Conservation (phyloP, 192 early-diverging fungal genomes). For the Gamsiella multidivaricata region DNA sequence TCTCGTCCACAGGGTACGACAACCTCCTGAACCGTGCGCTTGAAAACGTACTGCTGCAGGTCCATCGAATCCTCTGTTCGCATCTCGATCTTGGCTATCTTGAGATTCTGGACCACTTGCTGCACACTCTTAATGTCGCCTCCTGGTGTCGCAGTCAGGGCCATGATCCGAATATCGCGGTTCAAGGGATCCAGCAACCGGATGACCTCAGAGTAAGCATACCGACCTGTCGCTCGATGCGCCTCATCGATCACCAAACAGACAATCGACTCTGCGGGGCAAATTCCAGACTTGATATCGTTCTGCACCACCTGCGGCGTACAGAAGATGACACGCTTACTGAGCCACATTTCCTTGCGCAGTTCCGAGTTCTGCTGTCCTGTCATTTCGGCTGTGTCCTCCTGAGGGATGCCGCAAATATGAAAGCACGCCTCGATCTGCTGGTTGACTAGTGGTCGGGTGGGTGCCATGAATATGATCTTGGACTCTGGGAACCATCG, state of each 20-base stretch:
- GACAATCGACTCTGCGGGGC: slow-evolving; percentile 71
- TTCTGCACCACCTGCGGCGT: slow-evolving; percentile 92
- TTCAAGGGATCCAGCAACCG: slow-evolving; percentile 61
- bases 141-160: slow-evolving; percentile 90
- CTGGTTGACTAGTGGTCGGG: slow-evolving; percentile 90
- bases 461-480: slow-evolving; percentile 93
- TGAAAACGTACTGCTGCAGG: slow-evolving; percentile 77
- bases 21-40: slow-evolving; percentile 72
- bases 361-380: slow-evolving; percentile 61
- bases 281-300: slow-evolving; percentile 76
- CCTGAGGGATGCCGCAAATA: slow-evolving; percentile 80
- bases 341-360: slow-evolving; percentile 69
- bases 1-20: slow-evolving; percentile 70
- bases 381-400: slow-evolving; percentile 72
- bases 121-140: slow-evolving; percentile 76
- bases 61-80: slow-evolving; percentile 92
- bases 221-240: slow-evolving; percentile 86
- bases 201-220: slow-evolving; percentile 85
- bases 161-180: slow-evolving; percentile 78
- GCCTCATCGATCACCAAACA: slow-evolving; percentile 93
- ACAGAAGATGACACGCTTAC: slow-evolving; percentile 82
- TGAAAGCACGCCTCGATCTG: slow-evolving; percentile 90
- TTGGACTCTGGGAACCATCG: slow-evolving; percentile 92
- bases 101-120: slow-evolving; percentile 77
- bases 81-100: slow-evolving; percentile 83